Percentiles rank a stretch among this genome's conserved stretches.
These are phyloP conservation scores for Bipolaris cookei DNA, from an alignment of 2,329 filamentous ascomycete genomes.

Conservation along the genomic window DNA sequence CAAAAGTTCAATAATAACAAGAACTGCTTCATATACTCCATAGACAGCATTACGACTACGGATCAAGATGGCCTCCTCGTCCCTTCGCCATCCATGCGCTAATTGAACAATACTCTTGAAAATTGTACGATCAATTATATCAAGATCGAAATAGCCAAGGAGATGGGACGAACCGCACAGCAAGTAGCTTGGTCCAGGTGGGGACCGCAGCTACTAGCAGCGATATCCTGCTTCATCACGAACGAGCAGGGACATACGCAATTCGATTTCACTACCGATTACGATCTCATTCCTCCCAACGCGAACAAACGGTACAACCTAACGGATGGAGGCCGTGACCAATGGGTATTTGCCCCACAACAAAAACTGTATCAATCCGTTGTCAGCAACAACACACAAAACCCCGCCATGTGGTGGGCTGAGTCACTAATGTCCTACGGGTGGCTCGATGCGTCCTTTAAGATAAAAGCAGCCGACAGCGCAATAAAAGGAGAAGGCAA, in stretches of 20 bases:
- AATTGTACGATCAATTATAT: constrained; percentile 5
- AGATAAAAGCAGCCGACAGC: background rate
- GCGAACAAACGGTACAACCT: background rate
- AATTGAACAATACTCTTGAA: constrained; percentile 8
- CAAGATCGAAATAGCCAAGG: constrained; percentile 7
- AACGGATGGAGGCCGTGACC: background rate
- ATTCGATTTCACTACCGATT: constrained; percentile 3
- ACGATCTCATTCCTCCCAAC: constrained; percentile 4
- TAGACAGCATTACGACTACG: background rate
- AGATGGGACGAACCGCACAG: constrained; percentile 2
- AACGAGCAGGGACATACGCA: background rate
- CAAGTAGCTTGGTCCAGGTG: constrained; percentile 3
- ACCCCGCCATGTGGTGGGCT: constrained; percentile 10
- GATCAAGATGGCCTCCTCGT: background rate
- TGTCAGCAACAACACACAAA: constrained; percentile 3
- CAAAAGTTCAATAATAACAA: constrained; percentile 8
- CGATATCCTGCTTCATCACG: constrained; percentile 5
- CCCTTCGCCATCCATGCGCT: constrained; percentile 5
- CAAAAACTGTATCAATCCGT: constrained; percentile 6
- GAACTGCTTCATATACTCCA: constrained; percentile 6
- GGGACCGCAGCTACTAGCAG: constrained; percentile 3
- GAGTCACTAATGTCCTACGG: constrained; percentile 7
- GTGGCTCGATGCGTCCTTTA: background rate
- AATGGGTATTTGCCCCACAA: constrained; percentile 2
- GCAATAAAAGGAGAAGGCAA: background rate